phyloP scores from a whole-genome alignment of 2,329 filamentous ascomycete genomes.

The Arachnopeziza araneosa region DNA sequence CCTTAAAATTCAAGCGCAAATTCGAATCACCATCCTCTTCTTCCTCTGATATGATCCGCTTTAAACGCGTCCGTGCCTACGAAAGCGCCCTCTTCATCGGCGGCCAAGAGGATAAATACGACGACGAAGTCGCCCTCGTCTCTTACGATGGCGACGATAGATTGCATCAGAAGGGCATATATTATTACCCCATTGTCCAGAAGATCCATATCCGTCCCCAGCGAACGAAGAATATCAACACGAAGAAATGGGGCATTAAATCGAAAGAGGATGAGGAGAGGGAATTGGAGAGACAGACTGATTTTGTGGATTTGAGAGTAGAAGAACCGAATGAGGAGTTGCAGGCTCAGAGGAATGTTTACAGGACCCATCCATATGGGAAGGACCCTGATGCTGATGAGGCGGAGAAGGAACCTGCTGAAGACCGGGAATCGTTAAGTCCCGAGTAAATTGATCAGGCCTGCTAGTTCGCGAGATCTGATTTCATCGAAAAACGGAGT shows the following conservation, averaged over 20 bases:
- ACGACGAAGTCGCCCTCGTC: conserved; percentile 57
- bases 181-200: conserved; percentile 66
- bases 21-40: conserved; percentile 54
- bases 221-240: conserved; percentile 57
- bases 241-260: conserved; percentile 25
- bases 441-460: not conserved
- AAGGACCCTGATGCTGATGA: conserved; percentile 16
- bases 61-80: conserved; percentile 58
- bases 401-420: not conserved
- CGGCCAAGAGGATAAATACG: conserved; percentile 51
- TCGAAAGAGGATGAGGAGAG: conserved; percentile 38
- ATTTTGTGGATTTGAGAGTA: conserved; percentile 49
- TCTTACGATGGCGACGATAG: conserved; percentile 50
- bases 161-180: conserved; percentile 50
- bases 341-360: conserved; percentile 45
- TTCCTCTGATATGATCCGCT: conserved; percentile 50
- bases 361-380: conserved; percentile 35
- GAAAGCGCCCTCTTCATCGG: conserved; percentile 55
- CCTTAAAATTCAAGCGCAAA: conserved; percentile 52
- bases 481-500: not conserved
- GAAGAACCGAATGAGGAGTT: conserved; percentile 51
- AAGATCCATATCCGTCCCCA: conserved; percentile 57
- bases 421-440: not conserved
- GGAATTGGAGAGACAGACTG: conserved; percentile 28
- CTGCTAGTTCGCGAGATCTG: not conserved